Evolutionary conservation across 257 asterid genomes (phyloP).

Genomic region (Plantago major): DNA sequence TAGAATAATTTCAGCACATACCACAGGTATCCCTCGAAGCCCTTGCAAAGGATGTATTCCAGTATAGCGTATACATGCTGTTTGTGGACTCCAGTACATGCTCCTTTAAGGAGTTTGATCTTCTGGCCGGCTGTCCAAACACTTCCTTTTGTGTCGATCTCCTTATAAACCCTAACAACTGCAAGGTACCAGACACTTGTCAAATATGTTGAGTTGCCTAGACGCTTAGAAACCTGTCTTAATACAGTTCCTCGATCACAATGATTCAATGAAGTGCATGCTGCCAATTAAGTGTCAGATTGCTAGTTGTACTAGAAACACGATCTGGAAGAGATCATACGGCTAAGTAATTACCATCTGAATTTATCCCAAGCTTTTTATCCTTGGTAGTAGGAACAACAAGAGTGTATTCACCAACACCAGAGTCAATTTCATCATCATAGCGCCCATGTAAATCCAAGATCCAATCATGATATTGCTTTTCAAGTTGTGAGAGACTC

Average conservation of each 20-base stretch:
- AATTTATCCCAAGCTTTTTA: constrained; percentile 41
- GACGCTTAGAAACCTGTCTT: too few relatives aligned
- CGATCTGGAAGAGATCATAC: background rate
- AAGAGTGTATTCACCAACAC: constrained; percentile 47
- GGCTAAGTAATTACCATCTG: constrained; percentile 41
- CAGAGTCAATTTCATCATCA: constrained; percentile 52
- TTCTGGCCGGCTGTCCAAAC: constrained; percentile 63
- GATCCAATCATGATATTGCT: constrained; percentile 55
- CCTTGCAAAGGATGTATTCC: constrained; percentile 65
- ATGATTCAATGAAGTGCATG: background rate
- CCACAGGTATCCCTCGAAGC: constrained; percentile 53
- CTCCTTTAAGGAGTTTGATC: constrained; percentile 66
- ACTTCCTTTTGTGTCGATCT: constrained; percentile 43
- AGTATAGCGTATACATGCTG: constrained; percentile 49
- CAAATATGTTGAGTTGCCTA: background rate
- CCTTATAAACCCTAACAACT: constrained; percentile 60
- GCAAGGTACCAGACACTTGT: constrained; percentile 17
- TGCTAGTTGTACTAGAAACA: background rate
- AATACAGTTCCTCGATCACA: background rate
- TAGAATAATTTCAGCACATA: constrained; percentile 26
- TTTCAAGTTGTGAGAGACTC: constrained; percentile 45
- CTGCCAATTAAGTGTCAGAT: background rate
- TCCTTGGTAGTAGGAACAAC: constrained; percentile 32
- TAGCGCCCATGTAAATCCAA: constrained; percentile 48
- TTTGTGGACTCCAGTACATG: constrained; percentile 48